phyloP scores from a whole-genome alignment of 345 rosid genomes.

The Lumnitzera littorea region DNA sequence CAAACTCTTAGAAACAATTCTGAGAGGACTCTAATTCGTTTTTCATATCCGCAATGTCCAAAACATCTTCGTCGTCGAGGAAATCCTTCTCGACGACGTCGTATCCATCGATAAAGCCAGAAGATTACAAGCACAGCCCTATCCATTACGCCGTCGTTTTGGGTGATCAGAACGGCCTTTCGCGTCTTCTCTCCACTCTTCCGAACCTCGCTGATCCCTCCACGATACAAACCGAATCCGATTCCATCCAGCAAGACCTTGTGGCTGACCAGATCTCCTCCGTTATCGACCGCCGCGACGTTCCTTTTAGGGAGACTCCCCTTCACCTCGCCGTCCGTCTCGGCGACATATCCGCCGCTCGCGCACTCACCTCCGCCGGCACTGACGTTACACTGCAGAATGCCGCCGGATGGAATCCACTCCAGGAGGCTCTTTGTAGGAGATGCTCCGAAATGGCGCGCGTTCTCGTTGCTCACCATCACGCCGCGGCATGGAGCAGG shows the following conservation, averaged over 20 bases:
- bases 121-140: slow-evolving; percentile 75
- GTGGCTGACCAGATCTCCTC: slow-evolving; percentile 71
- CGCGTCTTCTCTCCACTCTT: slow-evolving; percentile 56
- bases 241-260: slow-evolving; percentile 57
- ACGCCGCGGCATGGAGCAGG: slow-evolving; percentile 71
- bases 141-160: slow-evolving; percentile 76
- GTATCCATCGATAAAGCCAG: slow-evolving; percentile 38
- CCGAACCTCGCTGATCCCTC: slow-evolving; percentile 65
- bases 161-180: slow-evolving; percentile 60
- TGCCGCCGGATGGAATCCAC: slow-evolving; percentile 74
- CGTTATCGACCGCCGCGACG: slow-evolving; percentile 76
- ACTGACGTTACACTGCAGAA: slow-evolving; percentile 75
- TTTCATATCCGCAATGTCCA: slow-evolving; percentile 28
- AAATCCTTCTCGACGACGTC: slow-evolving; percentile 29
- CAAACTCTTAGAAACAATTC: neutral
- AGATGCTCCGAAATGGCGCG: slow-evolving; percentile 49
- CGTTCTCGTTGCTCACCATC: slow-evolving; percentile 40
- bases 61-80: slow-evolving; percentile 22
- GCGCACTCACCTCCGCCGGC: slow-evolving; percentile 51
- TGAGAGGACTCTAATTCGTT: neutral
- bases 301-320: slow-evolving; percentile 72
- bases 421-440: slow-evolving; percentile 75
- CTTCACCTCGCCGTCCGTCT: slow-evolving; percentile 82
- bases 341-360: slow-evolving; percentile 43
- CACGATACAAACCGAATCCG: slow-evolving; percentile 57